phyloP scores from a whole-genome alignment of 2,329 filamentous ascomycete species.

The Chrysoporthe deuterocubensis region DNA sequence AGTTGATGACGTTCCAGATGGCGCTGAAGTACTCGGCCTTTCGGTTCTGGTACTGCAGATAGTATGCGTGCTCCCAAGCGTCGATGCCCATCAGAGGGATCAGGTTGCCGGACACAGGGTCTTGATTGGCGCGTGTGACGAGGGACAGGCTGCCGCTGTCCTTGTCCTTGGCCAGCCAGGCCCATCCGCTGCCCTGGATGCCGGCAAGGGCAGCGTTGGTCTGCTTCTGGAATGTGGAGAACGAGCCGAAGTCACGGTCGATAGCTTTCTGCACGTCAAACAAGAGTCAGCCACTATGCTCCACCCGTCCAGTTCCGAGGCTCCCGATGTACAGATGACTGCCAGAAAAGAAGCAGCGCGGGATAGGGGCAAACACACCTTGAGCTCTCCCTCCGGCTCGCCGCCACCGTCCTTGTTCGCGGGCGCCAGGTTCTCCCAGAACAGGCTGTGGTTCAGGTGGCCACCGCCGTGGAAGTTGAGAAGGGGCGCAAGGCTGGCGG shows the following conservation, averaged over 20 bases:
- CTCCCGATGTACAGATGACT: neutral
- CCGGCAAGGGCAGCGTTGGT: constrained; percentile 72
- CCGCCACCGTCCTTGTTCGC: constrained; percentile 65
- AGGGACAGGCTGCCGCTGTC: constrained; percentile 64
- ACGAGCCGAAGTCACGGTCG: constrained; percentile 68
- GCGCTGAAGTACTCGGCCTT: constrained; percentile 95
- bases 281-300: neutral
- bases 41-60: constrained; percentile 94
- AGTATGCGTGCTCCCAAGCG: constrained; percentile 96
- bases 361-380: constrained; percentile 40
- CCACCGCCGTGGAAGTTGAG: constrained; percentile 90
- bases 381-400: constrained; percentile 64
- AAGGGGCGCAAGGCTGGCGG: constrained; percentile 54
- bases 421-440: constrained; percentile 85
- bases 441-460: constrained; percentile 90
- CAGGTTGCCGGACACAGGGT: constrained; percentile 83
- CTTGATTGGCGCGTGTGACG: constrained; percentile 82
- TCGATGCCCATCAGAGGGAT: constrained; percentile 86
- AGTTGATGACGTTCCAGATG: constrained; percentile 95
- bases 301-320: constrained; percentile 33
- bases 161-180: constrained; percentile 80
- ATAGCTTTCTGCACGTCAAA: constrained; percentile 55
- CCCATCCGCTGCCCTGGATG: constrained; percentile 88
- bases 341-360: neutral
- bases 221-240: constrained; percentile 66